phyloP scores from a whole-genome alignment of 2,329 filamentous ascomycete genomes.

The Fusarium graminum region DNA sequence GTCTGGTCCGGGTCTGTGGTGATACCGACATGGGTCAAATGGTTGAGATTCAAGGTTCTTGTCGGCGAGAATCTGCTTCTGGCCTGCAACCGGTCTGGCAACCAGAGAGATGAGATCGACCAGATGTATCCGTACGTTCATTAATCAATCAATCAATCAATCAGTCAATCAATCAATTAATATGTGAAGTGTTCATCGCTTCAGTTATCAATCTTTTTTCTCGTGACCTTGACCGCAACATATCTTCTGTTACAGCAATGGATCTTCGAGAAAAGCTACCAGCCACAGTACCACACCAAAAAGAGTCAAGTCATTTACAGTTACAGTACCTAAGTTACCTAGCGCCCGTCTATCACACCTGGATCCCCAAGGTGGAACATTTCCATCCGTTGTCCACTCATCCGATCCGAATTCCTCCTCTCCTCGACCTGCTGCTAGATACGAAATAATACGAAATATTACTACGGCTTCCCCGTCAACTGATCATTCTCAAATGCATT shows the following conservation, averaged over 20 bases:
- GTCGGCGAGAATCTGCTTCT: conserved; percentile 37
- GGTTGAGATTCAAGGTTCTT: conserved; percentile 40
- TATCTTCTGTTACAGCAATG: conserved; percentile 11
- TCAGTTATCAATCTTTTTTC: conserved; percentile 8
- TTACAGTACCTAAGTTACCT: conserved; percentile 23
- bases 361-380: conserved; percentile 10
- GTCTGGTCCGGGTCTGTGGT: conserved; percentile 38
- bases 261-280: conserved; percentile 22
- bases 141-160: background rate
- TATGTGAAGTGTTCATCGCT: conserved; percentile 1
- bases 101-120: conserved; percentile 31
- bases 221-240: conserved; percentile 31
- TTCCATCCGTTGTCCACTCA: conserved; percentile 27
- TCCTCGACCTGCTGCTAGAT: conserved; percentile 7
- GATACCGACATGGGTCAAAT: conserved; percentile 35
- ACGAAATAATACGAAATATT: background rate
- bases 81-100: conserved; percentile 26
- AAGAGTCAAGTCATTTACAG: conserved; percentile 42
- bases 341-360: conserved; percentile 30
- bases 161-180: background rate
- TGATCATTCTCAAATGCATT: background rate
- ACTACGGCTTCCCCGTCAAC: background rate
- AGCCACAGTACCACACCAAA: conserved; percentile 32
- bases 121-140: conserved; percentile 1
- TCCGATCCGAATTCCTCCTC: conserved; percentile 27